Conservation (phyloP, 345 rosid genomes). For the Leavenworthia alabamica region DNA sequence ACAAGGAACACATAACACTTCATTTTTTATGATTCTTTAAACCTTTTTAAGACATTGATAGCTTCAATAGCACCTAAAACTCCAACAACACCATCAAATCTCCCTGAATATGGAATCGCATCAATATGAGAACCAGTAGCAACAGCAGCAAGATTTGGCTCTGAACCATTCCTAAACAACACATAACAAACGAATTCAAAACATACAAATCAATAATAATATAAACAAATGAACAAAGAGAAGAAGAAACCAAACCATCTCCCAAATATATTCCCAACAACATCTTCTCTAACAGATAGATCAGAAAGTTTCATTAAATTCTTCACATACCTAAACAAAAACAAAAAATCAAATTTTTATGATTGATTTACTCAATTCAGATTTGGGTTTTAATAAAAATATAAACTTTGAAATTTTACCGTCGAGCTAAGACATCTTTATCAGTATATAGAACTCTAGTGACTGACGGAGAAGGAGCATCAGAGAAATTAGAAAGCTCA, state of each 20-base stretch:
- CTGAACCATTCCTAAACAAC: conserved; percentile 57
- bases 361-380: not conserved
- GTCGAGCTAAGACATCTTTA: conserved; percentile 72
- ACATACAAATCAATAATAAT: not conserved
- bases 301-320: conserved; percentile 69
- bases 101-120: conserved; percentile 97
- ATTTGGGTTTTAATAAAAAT: not conserved
- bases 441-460: conserved; percentile 78
- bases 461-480: conserved; percentile 78
- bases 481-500: conserved; percentile 76
- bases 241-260: conserved; percentile 51
- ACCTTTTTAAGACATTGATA: conserved; percentile 84
- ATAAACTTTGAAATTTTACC: conserved; percentile 35
- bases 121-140: conserved; percentile 95
- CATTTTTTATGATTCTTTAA: no score
- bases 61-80: conserved; percentile 97
- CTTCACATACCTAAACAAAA: conserved; percentile 57
- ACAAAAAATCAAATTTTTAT: not conserved
- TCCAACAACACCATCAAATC: conserved; percentile 94
- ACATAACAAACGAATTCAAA: not conserved
- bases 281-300: conserved; percentile 82
- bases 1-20: no score
- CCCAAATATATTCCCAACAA: conserved; percentile 89
- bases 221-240: not conserved
- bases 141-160: conserved; percentile 58